Base-by-base conservation (phyloP, 1,284 basidiomycete species). In the Cryptococcus jaspeensis region DNA sequence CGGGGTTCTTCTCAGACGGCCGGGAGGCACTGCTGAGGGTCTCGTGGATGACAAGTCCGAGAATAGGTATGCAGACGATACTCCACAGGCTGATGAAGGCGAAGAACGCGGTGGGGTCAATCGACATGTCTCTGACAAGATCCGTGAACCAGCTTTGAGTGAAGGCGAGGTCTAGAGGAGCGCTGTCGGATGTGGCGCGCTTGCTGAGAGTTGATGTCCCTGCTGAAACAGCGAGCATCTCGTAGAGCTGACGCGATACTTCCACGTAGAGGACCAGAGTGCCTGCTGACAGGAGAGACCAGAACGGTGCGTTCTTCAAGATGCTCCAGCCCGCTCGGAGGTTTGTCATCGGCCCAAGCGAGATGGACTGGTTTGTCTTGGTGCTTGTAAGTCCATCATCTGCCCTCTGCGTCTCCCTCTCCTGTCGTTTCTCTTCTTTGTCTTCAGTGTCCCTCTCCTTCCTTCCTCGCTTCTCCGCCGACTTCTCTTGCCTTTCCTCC, bases 31-130 rank as follows among this genome's bases (percentile, higher is more conserved):
- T 46, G 11, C 48, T 38, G 2, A 61, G 28, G 15, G 50, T 61
- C 16, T 47, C 13, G 46, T 58, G 56, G n/a, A 58, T 48, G 12
- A 61, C 22, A 20, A 52, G 35, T 7, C 44, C 56, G 15, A 61
- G 13, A 15, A 61, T 18, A 9, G 50, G 53, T 11, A 61, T 52
- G 36, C 59, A 58, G n/a, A 55, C 15, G 12, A 61, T 50, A 41
- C 47, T 61, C 59, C 59, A 61, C 28, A 58, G 25, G 47, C 52
- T 58, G 50, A 61, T 55, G 18, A 61, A 55, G 16, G 51, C 46
- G 41, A 61, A 58, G 35, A 61, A 55, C 1, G 55, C 53, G 11
- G 45, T 46, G 4, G 59, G 44, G 36, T 56, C 55, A 9, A 61
- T 22, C 2, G 45, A 23, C 18, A 52, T 41, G 20, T 48, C 25